Evolutionary conservation across 768 basidiomycete genomes (phyloP), one percentile per base, ranked within the genome.

Genomic region (Tulasnella sp.): DNA sequence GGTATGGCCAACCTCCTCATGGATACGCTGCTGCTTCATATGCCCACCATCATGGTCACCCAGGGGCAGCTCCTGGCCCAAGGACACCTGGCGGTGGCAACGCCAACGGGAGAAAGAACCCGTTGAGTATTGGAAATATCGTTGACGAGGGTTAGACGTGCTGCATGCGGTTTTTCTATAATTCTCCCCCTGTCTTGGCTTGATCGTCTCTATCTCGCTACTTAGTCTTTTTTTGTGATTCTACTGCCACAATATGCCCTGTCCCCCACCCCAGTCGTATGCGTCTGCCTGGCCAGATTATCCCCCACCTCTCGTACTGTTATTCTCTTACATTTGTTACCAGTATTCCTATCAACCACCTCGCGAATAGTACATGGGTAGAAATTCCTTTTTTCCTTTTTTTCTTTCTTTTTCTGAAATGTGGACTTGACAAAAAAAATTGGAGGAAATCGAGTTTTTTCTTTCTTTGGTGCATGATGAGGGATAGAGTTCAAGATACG

Each of bases 111-210:
- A 92, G 91, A 88, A 92, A 90, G 85, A 92, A 91, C 82, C 89
- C 88, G 77, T 83, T 92, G 85, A 92, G 91, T 82, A 92, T 92
- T 81, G 91, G 90, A 77, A 92, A 90, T 82, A 92, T 92, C 78
- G 92, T 92, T 78, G 91, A 90, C 52, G 90, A 90, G 76, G 88
- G 88, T 71, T 75, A 75, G 75, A 75, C 44, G 16, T 16, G 40
- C n/a, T 39, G 18, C 8, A 40, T 74, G 34, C 19, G 19, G 42
- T 34, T 19, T 34, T 36, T 74, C n/a, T 74, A 14, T 19, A 4
- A 52, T 44, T 56, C 46, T 9, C 3, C 18, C 3, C 21, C 39
- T 56, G 39, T 75, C 46, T 44, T 48, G 44, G 34, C 75, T 44
- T 27, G 62, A 36, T 68, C 31, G 62, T 34, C 36, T 34, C 27